Conservation (phyloP, 805 yeast species). For the Kodamaea fukazawae region DNA sequence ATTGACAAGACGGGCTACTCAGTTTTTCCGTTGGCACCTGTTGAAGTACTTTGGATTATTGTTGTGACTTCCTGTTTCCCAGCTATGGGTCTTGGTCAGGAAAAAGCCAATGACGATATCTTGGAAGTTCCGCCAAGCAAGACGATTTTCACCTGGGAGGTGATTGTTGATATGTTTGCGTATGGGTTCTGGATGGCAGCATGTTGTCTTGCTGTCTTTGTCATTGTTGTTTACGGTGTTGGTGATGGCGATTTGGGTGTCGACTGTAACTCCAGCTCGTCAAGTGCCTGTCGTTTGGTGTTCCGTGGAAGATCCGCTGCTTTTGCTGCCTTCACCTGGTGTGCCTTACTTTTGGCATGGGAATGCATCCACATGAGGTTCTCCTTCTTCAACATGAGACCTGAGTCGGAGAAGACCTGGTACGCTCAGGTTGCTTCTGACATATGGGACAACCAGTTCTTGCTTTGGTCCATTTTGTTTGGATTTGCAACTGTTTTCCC, state of each 20-base stretch:
- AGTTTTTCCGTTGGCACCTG: slow-evolving; percentile 43
- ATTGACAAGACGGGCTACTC: slow-evolving; percentile 31
- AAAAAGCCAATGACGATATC: slow-evolving; percentile 37
- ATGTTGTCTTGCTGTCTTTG: slow-evolving; percentile 37
- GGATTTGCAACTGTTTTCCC: slow-evolving; percentile 39
- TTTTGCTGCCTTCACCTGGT: slow-evolving; percentile 41
- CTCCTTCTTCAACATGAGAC: slow-evolving; percentile 37
- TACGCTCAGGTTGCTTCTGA: slow-evolving; percentile 35
- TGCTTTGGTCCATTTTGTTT: slow-evolving; percentile 37
- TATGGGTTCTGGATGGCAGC: slow-evolving; percentile 44
- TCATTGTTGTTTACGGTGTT: slow-evolving; percentile 34
- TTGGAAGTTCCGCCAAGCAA: slow-evolving; percentile 37
- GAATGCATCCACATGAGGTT: slow-evolving; percentile 37
- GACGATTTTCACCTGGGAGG: slow-evolving; percentile 39
- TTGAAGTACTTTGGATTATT: slow-evolving; percentile 34
- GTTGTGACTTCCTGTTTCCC: slow-evolving; percentile 38
- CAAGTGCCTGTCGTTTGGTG: slow-evolving; percentile 28
- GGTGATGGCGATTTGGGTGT: slow-evolving; percentile 40
- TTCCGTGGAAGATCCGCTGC: slow-evolving; percentile 39
- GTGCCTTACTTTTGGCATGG: slow-evolving; percentile 41
- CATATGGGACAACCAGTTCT: slow-evolving; percentile 35
- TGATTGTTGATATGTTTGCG: slow-evolving; percentile 39
- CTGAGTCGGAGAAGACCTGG: slow-evolving; percentile 36
- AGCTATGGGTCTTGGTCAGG: slow-evolving; percentile 40
- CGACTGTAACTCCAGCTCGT: slow-evolving; percentile 30